A percentile compares a stretch with the other conserved stretches of the same genome.
Evolutionary conservation across 202 grass and related monocot genomes (phyloP).

Genomic region (Schoenoplectus triqueter): DNA sequence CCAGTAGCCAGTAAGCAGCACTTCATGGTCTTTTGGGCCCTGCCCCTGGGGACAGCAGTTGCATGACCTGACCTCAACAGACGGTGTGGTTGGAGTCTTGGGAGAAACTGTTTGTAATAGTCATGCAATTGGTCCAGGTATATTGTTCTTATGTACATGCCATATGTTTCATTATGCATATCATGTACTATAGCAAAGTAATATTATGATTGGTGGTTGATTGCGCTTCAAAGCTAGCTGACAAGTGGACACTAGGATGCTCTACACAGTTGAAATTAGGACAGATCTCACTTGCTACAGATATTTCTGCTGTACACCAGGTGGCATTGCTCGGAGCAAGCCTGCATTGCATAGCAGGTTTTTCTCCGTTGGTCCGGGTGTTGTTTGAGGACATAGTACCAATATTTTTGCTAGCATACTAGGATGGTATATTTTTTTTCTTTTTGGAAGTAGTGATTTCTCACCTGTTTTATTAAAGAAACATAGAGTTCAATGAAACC

Average conservation of each 20-base stretch:
- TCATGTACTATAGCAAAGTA: slow-evolving; percentile 60
- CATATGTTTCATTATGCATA: slow-evolving; percentile 62
- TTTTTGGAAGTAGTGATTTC: no score
- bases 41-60: slow-evolving; percentile 35
- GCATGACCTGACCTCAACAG: slow-evolving; percentile 32
- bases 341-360: slow-evolving; percentile 73
- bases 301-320: slow-evolving; percentile 60
- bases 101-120: slow-evolving; percentile 62
- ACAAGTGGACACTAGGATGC: slow-evolving; percentile 52
- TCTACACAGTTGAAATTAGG: slow-evolving; percentile 61
- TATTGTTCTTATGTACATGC: slow-evolving; percentile 73
- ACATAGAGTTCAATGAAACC: no score
- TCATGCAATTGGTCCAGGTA: slow-evolving; percentile 63
- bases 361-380: slow-evolving; percentile 58
- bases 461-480: no score
- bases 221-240: slow-evolving; percentile 60
- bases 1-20: slow-evolving; percentile 64
- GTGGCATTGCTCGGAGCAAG: slow-evolving; percentile 67
- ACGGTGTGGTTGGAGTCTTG: slow-evolving; percentile 72
- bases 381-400: slow-evolving; percentile 83
- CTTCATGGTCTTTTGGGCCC: slow-evolving; percentile 72
- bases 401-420: slow-evolving; percentile 64
- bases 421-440: slow-evolving; percentile 62
- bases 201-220: slow-evolving; percentile 79
- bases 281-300: slow-evolving; percentile 54